Conservation (phyloP, 352 stramenopile genomes). For the Vaucheria bursata region DNA sequence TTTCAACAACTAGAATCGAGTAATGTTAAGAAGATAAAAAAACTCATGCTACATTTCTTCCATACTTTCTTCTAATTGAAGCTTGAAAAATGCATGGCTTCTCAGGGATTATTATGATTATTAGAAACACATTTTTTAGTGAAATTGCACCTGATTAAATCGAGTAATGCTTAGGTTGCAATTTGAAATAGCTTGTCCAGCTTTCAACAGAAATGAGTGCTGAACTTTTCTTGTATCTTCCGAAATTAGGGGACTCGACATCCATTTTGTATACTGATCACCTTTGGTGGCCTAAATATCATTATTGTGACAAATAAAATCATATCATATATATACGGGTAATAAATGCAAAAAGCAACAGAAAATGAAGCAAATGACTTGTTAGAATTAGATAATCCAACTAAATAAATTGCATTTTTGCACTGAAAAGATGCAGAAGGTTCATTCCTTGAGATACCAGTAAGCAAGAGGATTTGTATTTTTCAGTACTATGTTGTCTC, state of each 20-base stretch:
- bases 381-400: too few species aligned
- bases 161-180: conserved; percentile 2
- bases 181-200: conserved; percentile 1
- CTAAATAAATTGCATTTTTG: not conserved
- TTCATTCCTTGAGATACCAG: conserved; percentile 38
- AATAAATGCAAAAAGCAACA: not conserved
- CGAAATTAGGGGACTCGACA: conserved; percentile 32
- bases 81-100: too few species aligned
- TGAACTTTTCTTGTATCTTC: conserved; percentile 23
- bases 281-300: conserved; percentile 22
- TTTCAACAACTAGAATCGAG: too few species aligned
- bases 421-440: not conserved
- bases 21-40: not conserved
- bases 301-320: too few species aligned
- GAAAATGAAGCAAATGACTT: not conserved
- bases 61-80: too few species aligned
- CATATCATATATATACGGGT: too few species aligned
- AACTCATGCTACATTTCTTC: not conserved
- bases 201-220: conserved; percentile 33
- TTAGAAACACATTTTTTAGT: too few species aligned
- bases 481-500: conserved; percentile 38
- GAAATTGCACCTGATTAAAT: conserved; percentile 16
- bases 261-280: conserved; percentile 41
- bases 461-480: conserved; percentile 40
- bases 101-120: too few species aligned